These are phyloP conservation scores for Trichaptum fuscoviolaceum DNA, from an alignment of 768 basidiomycete species.

Conservation along the genomic window DNA sequence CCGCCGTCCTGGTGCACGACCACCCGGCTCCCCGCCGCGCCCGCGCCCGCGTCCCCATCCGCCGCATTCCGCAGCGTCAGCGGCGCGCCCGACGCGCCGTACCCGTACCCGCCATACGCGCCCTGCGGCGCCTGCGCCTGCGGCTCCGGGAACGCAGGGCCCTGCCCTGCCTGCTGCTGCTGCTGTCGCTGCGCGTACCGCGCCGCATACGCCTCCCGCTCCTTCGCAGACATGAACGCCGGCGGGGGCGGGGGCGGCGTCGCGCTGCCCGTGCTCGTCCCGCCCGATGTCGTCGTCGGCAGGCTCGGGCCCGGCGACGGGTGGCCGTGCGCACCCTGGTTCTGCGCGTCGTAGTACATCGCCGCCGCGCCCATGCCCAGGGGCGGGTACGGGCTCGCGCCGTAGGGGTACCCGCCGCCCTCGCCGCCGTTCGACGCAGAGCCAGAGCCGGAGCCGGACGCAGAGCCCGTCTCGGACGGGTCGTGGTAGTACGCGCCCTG, in stretches of 20 bases:
- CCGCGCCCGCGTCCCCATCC: neutral
- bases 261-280: slow-evolving; percentile 1
- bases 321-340: neutral
- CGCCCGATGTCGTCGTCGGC: neutral
- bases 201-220: slow-evolving; percentile 19
- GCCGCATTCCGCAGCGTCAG: slow-evolving; percentile 6
- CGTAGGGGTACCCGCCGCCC: neutral
- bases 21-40: neutral
- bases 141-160: slow-evolving; percentile 2
- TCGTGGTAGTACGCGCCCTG: slow-evolving; percentile 6
- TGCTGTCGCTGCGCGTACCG: slow-evolving; percentile 16
- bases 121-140: slow-evolving; percentile 6
- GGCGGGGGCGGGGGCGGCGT: neutral
- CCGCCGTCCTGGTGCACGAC: slow-evolving; percentile 14
- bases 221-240: slow-evolving; percentile 7
- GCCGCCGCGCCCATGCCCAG: neutral
- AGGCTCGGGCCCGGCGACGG: slow-evolving; percentile 1
- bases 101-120: slow-evolving; percentile 7
- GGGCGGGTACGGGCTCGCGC: neutral
- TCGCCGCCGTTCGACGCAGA: neutral
- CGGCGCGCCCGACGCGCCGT: slow-evolving; percentile 7
- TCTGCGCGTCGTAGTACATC: neutral
- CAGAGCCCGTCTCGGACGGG: slow-evolving; percentile 1
- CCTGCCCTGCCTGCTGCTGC: neutral
- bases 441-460: neutral